phyloP scores from a whole-genome alignment of 805 yeast genomes.

The Metschnikowia lachancei region DNA sequence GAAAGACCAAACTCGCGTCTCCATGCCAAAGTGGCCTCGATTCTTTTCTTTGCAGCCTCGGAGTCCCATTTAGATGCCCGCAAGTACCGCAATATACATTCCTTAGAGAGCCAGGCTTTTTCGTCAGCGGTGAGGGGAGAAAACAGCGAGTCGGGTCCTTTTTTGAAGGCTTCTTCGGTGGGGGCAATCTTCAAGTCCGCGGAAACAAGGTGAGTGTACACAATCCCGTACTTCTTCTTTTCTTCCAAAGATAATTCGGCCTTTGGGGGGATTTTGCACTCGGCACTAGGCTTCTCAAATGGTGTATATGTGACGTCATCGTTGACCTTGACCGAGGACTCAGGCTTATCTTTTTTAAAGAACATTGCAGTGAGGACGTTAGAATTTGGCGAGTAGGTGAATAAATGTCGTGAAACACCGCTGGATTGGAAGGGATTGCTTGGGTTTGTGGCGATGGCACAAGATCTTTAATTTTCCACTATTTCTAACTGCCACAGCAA shows the following conservation, averaged over 20 bases:
- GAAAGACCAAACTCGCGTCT: conserved; percentile 82
- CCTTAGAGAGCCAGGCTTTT: conserved; percentile 89
- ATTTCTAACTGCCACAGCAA: too few species aligned
- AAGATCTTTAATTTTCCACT: too few species aligned
- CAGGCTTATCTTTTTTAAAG: conserved; percentile 16
- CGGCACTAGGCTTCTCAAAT: conserved; percentile 52
- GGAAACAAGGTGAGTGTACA: conserved; percentile 59
- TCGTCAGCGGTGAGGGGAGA: conserved; percentile 45
- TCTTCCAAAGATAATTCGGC: conserved; percentile 53
- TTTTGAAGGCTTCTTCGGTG: conserved; percentile 47
- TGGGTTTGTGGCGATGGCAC: too few species aligned
- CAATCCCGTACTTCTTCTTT: conserved; percentile 55
- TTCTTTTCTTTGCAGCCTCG: conserved; percentile 66
- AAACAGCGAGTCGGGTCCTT: conserved; percentile 33
- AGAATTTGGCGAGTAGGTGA: too few species aligned
- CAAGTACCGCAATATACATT: conserved; percentile 84
- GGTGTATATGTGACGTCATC: conserved; percentile 39
- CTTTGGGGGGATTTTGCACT: conserved; percentile 49
- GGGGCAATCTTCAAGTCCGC: conserved; percentile 50
- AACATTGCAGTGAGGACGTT: conserved; percentile 6
- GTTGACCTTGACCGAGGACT: conserved; percentile 14
- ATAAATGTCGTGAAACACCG: too few species aligned
- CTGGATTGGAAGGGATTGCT: too few species aligned
- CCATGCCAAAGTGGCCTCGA: conserved; percentile 83
- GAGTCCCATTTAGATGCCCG: conserved; percentile 92